Conservation (phyloP, 2,329 filamentous ascomycete species). For the Fusarium haematococcum region DNA sequence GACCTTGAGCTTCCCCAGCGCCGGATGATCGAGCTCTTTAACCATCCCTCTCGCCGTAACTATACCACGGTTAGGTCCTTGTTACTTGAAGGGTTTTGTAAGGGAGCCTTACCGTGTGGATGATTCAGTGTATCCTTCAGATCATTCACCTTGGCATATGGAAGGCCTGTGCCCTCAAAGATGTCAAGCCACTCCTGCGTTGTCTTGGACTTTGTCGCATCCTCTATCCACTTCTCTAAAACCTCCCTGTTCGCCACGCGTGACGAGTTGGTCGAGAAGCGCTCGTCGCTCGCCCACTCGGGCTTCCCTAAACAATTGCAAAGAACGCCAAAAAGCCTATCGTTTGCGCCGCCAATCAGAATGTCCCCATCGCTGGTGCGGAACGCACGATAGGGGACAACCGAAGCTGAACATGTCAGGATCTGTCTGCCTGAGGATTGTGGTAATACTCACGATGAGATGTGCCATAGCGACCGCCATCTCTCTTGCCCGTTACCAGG, state of each 20-base stretch:
- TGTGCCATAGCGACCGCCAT: constrained; percentile 91
- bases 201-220: constrained; percentile 76
- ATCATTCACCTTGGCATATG: constrained; percentile 92
- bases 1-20: constrained; percentile 85
- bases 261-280: constrained; percentile 69
- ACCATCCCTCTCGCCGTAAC: constrained; percentile 82
- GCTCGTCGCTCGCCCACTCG: constrained; percentile 68
- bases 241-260: constrained; percentile 77
- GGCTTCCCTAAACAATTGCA: constrained; percentile 67
- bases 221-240: constrained; percentile 83
- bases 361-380: constrained; percentile 75
- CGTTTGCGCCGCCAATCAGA: constrained; percentile 76
- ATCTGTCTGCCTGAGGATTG: constrained; percentile 19
- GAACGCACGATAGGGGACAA: constrained; percentile 92
- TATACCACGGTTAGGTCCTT: neutral
- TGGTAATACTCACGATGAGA: constrained; percentile 76
- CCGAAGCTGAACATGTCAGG: constrained; percentile 73
- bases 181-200: constrained; percentile 88
- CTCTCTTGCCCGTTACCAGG: constrained; percentile 85
- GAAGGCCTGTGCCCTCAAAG: constrained; percentile 88
- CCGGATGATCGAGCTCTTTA: constrained; percentile 81
- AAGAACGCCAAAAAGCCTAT: constrained; percentile 73
- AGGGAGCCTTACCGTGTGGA: constrained; percentile 72
- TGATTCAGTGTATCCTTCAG: constrained; percentile 85
- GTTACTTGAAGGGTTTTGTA: no score